Percentiles rank a stretch among this genome's conserved stretches.
Evolutionary conservation across 331 rosid species (phyloP).

Genomic region (Quercus phellos): DNA sequence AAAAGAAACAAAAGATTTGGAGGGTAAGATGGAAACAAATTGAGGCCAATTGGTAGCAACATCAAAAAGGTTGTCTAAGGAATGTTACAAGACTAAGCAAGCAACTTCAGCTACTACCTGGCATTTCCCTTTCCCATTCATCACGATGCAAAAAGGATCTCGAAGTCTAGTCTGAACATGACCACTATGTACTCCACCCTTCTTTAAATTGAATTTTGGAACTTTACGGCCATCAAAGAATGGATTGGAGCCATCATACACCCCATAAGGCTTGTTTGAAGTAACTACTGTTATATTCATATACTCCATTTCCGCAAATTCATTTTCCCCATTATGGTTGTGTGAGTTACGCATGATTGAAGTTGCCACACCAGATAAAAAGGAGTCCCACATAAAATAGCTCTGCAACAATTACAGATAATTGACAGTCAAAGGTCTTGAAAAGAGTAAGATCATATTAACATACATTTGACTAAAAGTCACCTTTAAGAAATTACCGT

Average conservation of each 20-base stretch:
- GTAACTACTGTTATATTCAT: conserved; percentile 80
- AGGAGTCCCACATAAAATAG: conserved; percentile 95
- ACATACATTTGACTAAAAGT: not conserved
- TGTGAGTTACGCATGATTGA: conserved; percentile 69
- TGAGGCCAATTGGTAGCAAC: not conserved
- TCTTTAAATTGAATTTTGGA: conserved; percentile 55
- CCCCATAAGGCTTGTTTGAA: conserved; percentile 77
- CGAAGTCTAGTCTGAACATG: conserved; percentile 66
- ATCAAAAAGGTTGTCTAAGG: not conserved
- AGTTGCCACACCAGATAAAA: conserved; percentile 69
- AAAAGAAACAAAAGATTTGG: not conserved
- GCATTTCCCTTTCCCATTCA: conserved; percentile 71
- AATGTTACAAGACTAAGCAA: not conserved
- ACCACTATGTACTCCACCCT: conserved; percentile 79
- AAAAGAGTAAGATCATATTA: not conserved
- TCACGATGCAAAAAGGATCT: conserved; percentile 69
- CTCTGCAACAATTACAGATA: conserved; percentile 42
- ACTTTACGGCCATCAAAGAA: conserved; percentile 53
- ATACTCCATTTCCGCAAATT: conserved; percentile 77
- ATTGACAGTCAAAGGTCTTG: not conserved
- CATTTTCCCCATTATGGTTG: conserved; percentile 47
- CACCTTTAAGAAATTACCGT: conserved; percentile 38
- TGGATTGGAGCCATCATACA: conserved; percentile 77
- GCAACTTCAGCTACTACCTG: conserved; percentile 33
- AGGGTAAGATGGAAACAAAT: not conserved